These are phyloP conservation scores for Mycena floridula DNA, from an alignment of 768 basidiomycete genomes.

Conservation along the genomic window DNA sequence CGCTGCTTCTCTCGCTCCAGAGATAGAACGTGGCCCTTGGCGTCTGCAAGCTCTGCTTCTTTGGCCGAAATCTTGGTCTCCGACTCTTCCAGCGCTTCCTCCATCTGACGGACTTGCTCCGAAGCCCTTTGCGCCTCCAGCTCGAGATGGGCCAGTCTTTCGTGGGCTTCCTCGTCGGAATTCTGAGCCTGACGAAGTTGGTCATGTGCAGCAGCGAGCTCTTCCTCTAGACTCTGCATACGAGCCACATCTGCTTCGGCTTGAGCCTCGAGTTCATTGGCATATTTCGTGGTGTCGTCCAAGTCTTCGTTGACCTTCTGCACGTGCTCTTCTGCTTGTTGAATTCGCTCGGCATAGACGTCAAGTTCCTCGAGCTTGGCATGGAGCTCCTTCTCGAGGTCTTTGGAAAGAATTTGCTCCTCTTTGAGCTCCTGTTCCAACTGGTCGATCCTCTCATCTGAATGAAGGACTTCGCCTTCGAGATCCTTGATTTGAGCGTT, in stretches of 20 bases:
- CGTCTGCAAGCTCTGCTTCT: constrained; percentile 42
- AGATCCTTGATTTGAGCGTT: constrained; percentile 54
- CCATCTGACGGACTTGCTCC: constrained; percentile 60
- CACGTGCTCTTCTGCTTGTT: constrained; percentile 21
- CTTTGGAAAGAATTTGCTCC: constrained; percentile 37
- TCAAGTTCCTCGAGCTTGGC: constrained; percentile 30
- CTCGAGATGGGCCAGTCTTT: constrained; percentile 46
- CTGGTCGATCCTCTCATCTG: constrained; percentile 45
- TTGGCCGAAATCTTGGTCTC: constrained; percentile 67
- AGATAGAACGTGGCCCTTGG: constrained; percentile 43
- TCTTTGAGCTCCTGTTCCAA: constrained; percentile 53
- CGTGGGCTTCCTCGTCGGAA: constrained; percentile 40
- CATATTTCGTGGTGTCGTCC: constrained; percentile 41
- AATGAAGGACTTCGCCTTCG: constrained; percentile 51
- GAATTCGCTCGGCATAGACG: constrained; percentile 22
- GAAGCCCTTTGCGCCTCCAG: constrained; percentile 45
- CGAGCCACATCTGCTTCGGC: constrained; percentile 44
- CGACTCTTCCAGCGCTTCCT: constrained; percentile 69
- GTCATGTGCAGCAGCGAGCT: constrained; percentile 41
- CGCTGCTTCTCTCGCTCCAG: constrained; percentile 56
- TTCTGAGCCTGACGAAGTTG: constrained; percentile 35
- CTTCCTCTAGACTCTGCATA: constrained; percentile 50
- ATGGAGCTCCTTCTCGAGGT: constrained; percentile 39
- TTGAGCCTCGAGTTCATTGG: constrained; percentile 58
- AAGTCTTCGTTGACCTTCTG: constrained; percentile 39